A percentile compares a stretch with the other conserved stretches of the same genome.
phyloP scores from a whole-genome alignment of 2,329 filamentous ascomycete genomes.

The Penicillium sp. region DNA sequence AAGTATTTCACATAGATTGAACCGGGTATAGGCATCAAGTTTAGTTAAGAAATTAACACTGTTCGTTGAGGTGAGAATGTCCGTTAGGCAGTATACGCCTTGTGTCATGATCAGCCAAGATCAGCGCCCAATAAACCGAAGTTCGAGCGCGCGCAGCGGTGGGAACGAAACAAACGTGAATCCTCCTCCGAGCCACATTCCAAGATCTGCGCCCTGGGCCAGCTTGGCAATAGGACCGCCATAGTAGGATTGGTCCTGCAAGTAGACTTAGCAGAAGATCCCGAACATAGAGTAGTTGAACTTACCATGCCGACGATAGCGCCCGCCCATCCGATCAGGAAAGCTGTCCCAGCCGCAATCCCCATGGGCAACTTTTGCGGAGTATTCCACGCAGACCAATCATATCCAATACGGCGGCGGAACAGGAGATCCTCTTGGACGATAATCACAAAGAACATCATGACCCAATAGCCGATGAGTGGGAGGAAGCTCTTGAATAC shows the following conservation, averaged over 20 bases:
- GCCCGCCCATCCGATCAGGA: conserved; percentile 39
- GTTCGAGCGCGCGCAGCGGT: conserved; percentile 34
- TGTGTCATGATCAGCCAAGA: background rate
- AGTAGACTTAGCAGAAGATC: background rate
- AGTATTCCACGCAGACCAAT: conserved; percentile 43
- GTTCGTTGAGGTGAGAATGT: no score
- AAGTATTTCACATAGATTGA: no score
- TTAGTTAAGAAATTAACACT: no score
- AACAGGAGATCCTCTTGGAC: conserved; percentile 45
- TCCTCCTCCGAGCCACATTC: conserved; percentile 34
- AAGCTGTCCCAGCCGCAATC: conserved; percentile 37
- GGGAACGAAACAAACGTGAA: conserved; percentile 37
- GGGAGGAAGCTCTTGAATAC: conserved; percentile 46
- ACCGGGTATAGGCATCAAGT: no score
- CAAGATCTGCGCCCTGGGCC: conserved; percentile 34
- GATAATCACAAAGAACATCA: conserved; percentile 42
- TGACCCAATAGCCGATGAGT: conserved; percentile 47
- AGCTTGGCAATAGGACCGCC: conserved; percentile 36
- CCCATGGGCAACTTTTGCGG: conserved; percentile 39
- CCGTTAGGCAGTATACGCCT: no score
- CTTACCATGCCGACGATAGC: conserved; percentile 41
- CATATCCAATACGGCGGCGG: conserved; percentile 34
- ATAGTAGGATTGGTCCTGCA: conserved; percentile 38
- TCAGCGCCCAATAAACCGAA: conserved; percentile 27
- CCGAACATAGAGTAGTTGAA: background rate